Conservation (phyloP, 129 eudicot species). For the Pittosporum tobira region DNA sequence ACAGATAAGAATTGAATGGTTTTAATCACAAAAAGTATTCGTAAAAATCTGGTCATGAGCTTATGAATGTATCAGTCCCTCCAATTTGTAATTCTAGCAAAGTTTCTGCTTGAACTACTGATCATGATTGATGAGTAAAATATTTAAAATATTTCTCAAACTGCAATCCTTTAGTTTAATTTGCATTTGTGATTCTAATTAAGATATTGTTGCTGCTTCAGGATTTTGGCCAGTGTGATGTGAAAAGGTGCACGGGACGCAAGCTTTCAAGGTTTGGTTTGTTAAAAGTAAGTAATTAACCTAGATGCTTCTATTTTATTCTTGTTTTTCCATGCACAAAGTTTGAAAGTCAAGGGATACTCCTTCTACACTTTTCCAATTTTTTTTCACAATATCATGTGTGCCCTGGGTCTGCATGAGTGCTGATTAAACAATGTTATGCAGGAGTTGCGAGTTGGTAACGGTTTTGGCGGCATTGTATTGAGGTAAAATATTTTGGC, state of each 20-base stretch:
- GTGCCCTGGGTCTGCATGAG: neutral
- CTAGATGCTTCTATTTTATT: neutral
- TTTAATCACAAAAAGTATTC: too few relatives aligned
- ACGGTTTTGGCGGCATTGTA: slow-evolving; percentile 91
- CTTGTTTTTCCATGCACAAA: neutral
- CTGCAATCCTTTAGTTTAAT: neutral
- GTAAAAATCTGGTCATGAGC: too few relatives aligned
- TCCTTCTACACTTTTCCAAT: neutral
- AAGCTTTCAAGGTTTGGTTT: slow-evolving; percentile 84
- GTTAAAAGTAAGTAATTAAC: slow-evolving; percentile 55
- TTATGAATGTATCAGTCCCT: too few relatives aligned
- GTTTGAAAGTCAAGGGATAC: neutral
- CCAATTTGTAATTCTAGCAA: neutral
- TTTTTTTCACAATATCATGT: neutral
- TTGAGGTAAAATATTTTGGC: too few relatives aligned
- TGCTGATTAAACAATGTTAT: slow-evolving; percentile 16
- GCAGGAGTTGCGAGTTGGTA: slow-evolving; percentile 86
- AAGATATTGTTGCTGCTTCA: slow-evolving; percentile 24
- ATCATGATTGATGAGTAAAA: neutral
- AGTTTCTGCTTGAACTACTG: neutral
- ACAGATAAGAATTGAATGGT: too few relatives aligned
- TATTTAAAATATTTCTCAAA: neutral
- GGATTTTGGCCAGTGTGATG: slow-evolving; percentile 99
- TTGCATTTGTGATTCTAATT: slow-evolving; percentile 1
- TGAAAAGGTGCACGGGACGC: slow-evolving; percentile 97